Base-by-base conservation (phyloP, 805 yeast species). In the Komagataella phaffii region DNA sequence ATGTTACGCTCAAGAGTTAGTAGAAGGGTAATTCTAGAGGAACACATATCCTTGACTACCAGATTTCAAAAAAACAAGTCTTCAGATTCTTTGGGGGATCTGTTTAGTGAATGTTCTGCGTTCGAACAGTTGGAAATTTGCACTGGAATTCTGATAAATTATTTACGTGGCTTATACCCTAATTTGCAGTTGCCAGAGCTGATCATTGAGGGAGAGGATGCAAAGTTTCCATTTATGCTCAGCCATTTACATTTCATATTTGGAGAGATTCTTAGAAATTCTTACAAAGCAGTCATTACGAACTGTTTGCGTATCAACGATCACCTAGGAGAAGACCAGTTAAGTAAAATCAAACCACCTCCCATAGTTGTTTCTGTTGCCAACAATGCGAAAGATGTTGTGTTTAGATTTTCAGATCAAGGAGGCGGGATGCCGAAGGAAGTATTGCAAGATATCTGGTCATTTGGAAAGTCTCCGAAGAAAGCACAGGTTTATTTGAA, bases 1-100 rank as follows among this genome's bases (percentile, higher is more conserved):
- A 76, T 89, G 74, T 68, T 91, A 46, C 73, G 96, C 51, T 87
- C 95, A 3, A 77, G 99, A 61, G 87, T 91, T 45, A 84, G 95
- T 57, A 74, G 99, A 67, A 73, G 98, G 58, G 84, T 91, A 48
- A 84, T 91, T 55, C 88, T 88, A 46, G 96, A 91, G 67, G 96
- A 91, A 63, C 98, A 93, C 67, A 68, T 88, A 44, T 80, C 93
- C 7, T 74, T 93, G 50, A 79, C 95, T 0, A 76, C 80, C 43
- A 78, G 85, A 54, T 84, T 79, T 63, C 66, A 69, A 50, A 61
- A 64, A 17, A 58, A 61, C 44, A 77, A 77, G 6, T 66, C 76
- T 53, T 69, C 68, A 36, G 73, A 76, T 66, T 73, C 78, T 64
- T 65, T 77, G 66, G 79, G 98, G 36, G 96, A 87, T 60, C 88